Base-by-base conservation (phyloP, 1,284 basidiomycete genomes). In the Kwoniella shivajii region DNA sequence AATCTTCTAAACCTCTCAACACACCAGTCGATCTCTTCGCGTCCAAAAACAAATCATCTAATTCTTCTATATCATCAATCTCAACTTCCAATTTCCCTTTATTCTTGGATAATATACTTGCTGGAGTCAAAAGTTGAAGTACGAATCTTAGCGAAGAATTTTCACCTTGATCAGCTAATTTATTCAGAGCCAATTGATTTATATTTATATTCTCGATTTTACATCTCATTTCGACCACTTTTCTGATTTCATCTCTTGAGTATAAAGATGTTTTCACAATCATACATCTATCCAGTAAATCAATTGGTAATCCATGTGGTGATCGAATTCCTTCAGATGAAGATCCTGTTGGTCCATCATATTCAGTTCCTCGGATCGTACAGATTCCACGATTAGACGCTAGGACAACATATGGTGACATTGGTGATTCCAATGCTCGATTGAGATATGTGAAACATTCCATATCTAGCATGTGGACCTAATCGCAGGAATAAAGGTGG, bases 401-500 rank as follows among this genome's bases (percentile, higher is more conserved):
- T 54, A 98, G 84, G 65, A 99, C 90, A 44, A 99, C 95, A 16
- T 96, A 96, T 0, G 96, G 95, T 14, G 92, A 92, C 86, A 99
- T 92, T 16, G 91, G 88, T 1, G 92, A 93, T 78, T 99, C 95
- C 52, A 99, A 83, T 7, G 97, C 85, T 13, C 93, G 88, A 79
- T 99, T 99, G 49, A 99, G 84, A 80, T 96, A 99, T 7, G 95
- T 98, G 82, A 98, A 99, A 78, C 94, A 97, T 78, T 99, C 96
- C 74, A 98, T 94, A 78, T 99, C 95, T 64, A 99, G 87, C 95
- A 98, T 98, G 81, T 99, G 95, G 20, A 98, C 93, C 92, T 94
- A n/a, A n/a, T n/a, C n/a, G 67, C 13, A 29, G 14, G 11, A 56
- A 57, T 33, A 27, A 45, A 29, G 30, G n/a, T 24, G 11, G 18